Evolutionary conservation across 192 early-diverging fungal species (phyloP), one percentile per base, ranked within the genome.

Genomic region (Entophlyctis luteolus): DNA sequence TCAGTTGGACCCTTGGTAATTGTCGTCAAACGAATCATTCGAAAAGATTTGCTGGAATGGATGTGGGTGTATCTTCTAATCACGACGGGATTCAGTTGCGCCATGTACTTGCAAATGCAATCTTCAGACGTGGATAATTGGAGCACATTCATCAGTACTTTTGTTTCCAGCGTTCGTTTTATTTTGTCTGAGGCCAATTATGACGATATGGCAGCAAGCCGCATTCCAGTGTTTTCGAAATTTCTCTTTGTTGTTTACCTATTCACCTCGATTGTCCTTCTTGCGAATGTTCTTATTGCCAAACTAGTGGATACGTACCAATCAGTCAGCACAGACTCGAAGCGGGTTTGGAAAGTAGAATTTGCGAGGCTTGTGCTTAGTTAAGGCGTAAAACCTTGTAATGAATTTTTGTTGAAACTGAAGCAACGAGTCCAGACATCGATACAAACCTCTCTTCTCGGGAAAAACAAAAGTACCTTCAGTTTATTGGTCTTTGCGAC

Each of bases 271-370:
- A 29, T 57, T 27, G 55, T 70, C n/a, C 1, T 70, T 5, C 48
- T 70, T 20, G 5, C 45, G 32, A 70, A 70, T 31, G 59, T 70
- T 5, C 47, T 70, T 20, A 70, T 70, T 62, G 68, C 68, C 1
- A 70, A 42, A 31, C 58, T 70, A 16, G 46, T 32, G 22, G 55
- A 53, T 6, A 70, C 68, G 14, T 70, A 62, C 46, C 27, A 34
- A 4, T 5, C 6, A 14, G 49, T 63, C 8, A 49, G 8, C 10
- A 6, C 16, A 27, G 68, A 70, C 25, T 29, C 42, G 3, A 57
- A 62, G 48, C 12, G 58, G 45, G 53, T 49, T 2, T 70, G 68
- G 68, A 55, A 59, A 18, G 45, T 70, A n/a, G 37, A 55, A 29
- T 70, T 59, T 47, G 68, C 68, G 0, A 34, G 32, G n/a, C 36